Evolutionary conservation across 306 rosid species (phyloP), one percentile per base, ranked within the genome.

Genomic region (Luffa acutangula): DNA sequence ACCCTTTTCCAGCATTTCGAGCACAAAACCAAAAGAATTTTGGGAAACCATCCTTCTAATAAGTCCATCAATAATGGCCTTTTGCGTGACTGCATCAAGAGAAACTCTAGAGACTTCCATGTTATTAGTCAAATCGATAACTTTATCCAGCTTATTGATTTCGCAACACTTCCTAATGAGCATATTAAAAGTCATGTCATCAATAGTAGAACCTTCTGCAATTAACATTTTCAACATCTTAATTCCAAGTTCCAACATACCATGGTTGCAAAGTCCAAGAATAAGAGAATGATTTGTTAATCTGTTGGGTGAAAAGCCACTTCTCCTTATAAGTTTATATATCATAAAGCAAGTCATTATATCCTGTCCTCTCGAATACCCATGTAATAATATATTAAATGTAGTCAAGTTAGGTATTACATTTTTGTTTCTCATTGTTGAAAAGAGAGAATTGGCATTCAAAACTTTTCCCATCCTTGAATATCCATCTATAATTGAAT

Each of bases 301-400:
- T 79, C 66, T 87, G 81, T 92, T 87, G 17, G 91, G 90, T 42
- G 62, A 56, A 77, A 87, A 81, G 60, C 90, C 87, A 8, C 42
- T 75, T 75, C 62, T 60, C 79, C 83, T 80, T 88, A 92, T 87
- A 60, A 76, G 81, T 17, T 81, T 74, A 75, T 78, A 89, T 49
- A 92, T 75, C 79, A 31, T 49, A 71, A 84, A 86, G 84, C 90
- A 92, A 69, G 78, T 46, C 62, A 73, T 25, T 78, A 87, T 42
- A 48, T 37, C 88, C 37, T 42, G 80, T 80, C 84, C 84, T 85
- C 87, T 92, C 39, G 95, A 88, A 86, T 85, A 84, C 63, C 89
- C 93, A 89, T 86, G 97, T 83, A 92, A 72, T 70, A 92, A 90
- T 85, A 89, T 92, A 59, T 92, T 92, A 84, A 82, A 92, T 31